These are phyloP conservation scores for Apiospora marii DNA, from an alignment of 2,329 filamentous ascomycete genomes.

Conservation along the genomic window DNA sequence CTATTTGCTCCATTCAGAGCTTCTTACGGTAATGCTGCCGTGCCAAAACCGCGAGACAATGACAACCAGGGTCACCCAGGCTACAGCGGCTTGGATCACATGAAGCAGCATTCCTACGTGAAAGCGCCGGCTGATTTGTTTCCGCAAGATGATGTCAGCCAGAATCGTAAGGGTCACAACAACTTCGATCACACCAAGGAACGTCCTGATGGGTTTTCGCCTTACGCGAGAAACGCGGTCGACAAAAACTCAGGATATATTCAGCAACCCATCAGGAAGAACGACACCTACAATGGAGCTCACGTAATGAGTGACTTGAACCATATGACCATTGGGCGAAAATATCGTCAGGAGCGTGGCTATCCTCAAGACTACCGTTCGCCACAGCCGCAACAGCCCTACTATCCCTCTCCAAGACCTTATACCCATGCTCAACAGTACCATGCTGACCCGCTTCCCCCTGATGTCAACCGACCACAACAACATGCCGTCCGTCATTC, in stretches of 20 bases:
- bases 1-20: constrained; percentile 31
- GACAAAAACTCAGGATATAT: not conserved
- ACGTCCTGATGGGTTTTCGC: not conserved
- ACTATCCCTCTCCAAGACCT: constrained; percentile 20
- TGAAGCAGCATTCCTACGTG: not conserved
- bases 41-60: not conserved
- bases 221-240: not conserved
- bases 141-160: not conserved
- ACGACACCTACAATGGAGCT: not conserved
- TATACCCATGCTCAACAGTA: not conserved
- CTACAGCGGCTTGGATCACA: not conserved
- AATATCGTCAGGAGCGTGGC: constrained; percentile 1
- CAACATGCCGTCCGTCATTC: constrained; percentile 23
- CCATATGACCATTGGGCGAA: not conserved
- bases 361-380: not conserved
- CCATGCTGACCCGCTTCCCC: not conserved
- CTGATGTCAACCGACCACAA: not conserved
- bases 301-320: too few relatives aligned
- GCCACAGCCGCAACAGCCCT: constrained; percentile 30
- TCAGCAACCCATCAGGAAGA: not conserved
- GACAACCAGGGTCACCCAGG: not conserved
- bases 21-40: not conserved
- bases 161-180: not conserved
- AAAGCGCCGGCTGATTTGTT: not conserved
- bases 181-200: not conserved